These are phyloP conservation scores for Penicillium antarcticum DNA, from an alignment of 495 filamentous ascomycete species.

Conservation along the genomic window DNA sequence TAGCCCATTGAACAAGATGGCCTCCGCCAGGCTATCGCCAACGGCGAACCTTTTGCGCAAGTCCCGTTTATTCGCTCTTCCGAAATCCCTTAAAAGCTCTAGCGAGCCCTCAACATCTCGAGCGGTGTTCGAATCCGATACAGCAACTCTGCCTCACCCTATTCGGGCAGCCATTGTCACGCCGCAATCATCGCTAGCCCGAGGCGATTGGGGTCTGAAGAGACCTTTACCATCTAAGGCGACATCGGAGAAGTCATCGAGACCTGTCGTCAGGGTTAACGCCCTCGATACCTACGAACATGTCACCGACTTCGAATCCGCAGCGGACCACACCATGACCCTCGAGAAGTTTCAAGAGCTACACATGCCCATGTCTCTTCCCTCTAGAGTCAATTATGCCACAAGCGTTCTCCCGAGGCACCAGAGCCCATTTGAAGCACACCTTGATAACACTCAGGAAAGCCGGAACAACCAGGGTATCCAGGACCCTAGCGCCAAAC, in stretches of 20 bases:
- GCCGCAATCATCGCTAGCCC: constrained; percentile 63
- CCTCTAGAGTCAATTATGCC: constrained; percentile 27
- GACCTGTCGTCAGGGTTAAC: constrained; percentile 65
- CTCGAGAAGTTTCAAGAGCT: constrained; percentile 86
- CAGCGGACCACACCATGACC: constrained; percentile 76
- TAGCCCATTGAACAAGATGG: constrained; percentile 40
- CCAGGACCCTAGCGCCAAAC: constrained; percentile 28
- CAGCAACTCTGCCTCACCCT: constrained; percentile 74
- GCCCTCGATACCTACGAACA: constrained; percentile 85
- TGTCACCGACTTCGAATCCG: constrained; percentile 85
- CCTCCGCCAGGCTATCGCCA: constrained; percentile 50
- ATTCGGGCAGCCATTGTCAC: constrained; percentile 83
- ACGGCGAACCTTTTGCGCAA: constrained; percentile 62
- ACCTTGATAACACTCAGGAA: constrained; percentile 45
- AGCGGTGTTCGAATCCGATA: constrained; percentile 50
- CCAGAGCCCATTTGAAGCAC: constrained; percentile 49
- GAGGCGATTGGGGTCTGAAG: constrained; percentile 95
- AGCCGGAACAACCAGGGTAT: constrained; percentile 32
- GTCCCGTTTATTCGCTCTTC: constrained; percentile 64
- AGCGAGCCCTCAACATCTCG: constrained; percentile 38
- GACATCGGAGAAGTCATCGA: constrained; percentile 62
- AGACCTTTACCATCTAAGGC: constrained; percentile 72
- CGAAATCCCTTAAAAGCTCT: constrained; percentile 50
- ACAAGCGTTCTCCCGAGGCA: constrained; percentile 33
- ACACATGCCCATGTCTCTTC: constrained; percentile 59